Evolutionary conservation across 495 filamentous ascomycete genomes (phyloP).

Genomic region (Talaromyces proteolyticus): DNA sequence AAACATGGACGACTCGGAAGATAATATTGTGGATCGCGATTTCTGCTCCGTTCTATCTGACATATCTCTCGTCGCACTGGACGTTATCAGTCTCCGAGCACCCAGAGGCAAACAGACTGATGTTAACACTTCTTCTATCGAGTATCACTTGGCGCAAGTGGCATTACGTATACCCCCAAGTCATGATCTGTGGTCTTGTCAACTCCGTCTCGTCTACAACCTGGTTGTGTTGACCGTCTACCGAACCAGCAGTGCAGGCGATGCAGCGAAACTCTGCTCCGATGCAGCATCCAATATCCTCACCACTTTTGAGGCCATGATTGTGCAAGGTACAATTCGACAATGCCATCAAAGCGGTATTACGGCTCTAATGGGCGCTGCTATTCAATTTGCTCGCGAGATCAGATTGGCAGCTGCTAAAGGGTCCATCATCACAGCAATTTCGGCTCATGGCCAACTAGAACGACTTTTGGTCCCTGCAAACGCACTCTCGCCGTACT

Average conservation of each 20-base stretch:
- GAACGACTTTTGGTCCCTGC: background rate
- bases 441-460: background rate
- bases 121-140: background rate
- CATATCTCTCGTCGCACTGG: background rate
- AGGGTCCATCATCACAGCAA: background rate
- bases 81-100: no score
- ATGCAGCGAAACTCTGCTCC: background rate
- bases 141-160: background rate
- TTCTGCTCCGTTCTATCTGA: background rate
- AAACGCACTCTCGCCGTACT: background rate
- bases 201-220: background rate
- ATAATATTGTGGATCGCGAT: background rate
- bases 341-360: background rate
- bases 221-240: background rate
- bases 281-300: background rate
- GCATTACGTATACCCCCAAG: background rate
- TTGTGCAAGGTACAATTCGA: background rate
- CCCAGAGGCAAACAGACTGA: background rate
- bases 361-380: background rate
- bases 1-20: background rate
- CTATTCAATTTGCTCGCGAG: background rate
- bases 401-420: background rate
- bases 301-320: background rate
- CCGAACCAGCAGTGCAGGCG: background rate
- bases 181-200: background rate